Percentiles rank a stretch among this genome's conserved stretches.
phyloP scores from a whole-genome alignment of 176 grass and related monocot species.

The Paspalum notatum region DNA sequence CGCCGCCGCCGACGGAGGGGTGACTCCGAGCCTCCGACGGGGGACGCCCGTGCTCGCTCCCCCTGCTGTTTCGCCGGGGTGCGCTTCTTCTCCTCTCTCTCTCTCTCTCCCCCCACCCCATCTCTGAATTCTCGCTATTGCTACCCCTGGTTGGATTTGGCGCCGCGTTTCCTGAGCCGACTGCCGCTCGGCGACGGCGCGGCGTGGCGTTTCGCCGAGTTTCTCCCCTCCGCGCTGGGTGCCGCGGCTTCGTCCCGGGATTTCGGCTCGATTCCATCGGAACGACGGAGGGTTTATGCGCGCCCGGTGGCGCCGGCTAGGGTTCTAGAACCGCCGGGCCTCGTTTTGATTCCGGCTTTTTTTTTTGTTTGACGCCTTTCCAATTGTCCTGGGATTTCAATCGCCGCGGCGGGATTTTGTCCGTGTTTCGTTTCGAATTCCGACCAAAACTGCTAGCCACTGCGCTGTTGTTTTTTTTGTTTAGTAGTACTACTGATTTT shows the following conservation, averaged over 20 bases:
- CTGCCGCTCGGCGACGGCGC: not conserved
- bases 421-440: conserved; percentile 14
- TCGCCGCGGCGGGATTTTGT: not conserved
- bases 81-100: not conserved
- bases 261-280: not conserved
- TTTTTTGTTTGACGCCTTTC: not conserved
- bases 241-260: not conserved
- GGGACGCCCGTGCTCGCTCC: not conserved
- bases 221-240: not conserved
- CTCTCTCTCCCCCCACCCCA: no score
- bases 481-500: not conserved
- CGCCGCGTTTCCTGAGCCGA: not conserved
- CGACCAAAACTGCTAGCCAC: not conserved
- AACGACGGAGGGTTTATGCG: conserved; percentile 24
- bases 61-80: not conserved
- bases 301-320: not conserved
- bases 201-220: not conserved
- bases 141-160: not conserved
- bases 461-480: not conserved
- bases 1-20: conserved; percentile 29
- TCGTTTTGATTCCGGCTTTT: not conserved
- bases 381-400: not conserved
- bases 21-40: conserved; percentile 37
- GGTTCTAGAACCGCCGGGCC: conserved; percentile 10
- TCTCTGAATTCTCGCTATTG: not conserved